These are phyloP conservation scores for Ceratocystis diversiconidia DNA, from an alignment of 2,329 filamentous ascomycete genomes.

Conservation along the genomic window DNA sequence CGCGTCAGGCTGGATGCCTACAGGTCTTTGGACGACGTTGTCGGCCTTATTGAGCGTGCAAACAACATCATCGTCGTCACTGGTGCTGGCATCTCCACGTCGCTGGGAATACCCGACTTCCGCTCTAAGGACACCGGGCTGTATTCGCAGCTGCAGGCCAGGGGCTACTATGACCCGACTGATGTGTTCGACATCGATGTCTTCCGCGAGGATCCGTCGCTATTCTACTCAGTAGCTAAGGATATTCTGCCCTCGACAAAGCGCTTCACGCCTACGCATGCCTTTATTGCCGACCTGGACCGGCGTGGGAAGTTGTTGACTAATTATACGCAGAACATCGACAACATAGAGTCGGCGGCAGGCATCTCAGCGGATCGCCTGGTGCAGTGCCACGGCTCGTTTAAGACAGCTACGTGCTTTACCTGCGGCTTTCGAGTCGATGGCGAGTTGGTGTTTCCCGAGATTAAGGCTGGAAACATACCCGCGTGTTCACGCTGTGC, in stretches of 20 bases:
- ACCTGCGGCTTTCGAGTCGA: conserved; percentile 61
- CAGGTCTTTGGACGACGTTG: conserved; percentile 81
- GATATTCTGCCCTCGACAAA: conserved; percentile 74
- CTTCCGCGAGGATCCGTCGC: conserved; percentile 72
- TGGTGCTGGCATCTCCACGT: conserved; percentile 91
- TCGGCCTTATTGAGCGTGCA: conserved; percentile 55
- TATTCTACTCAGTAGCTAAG: conserved; percentile 84
- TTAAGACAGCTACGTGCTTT: conserved; percentile 80
- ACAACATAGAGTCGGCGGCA: conserved; percentile 81
- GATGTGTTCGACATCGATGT: conserved; percentile 87
- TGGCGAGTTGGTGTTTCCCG: conserved; percentile 64
- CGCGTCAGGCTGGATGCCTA: conserved; percentile 64
- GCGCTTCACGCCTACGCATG: conserved; percentile 79
- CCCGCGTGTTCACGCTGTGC: conserved; percentile 65
- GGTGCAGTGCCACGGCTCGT: conserved; percentile 92
- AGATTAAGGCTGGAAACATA: conserved; percentile 62
- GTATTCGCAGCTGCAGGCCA: conserved; percentile 68
- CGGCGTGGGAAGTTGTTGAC: conserved; percentile 79
- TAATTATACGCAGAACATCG: conserved; percentile 98
- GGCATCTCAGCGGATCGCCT: conserved; percentile 70
- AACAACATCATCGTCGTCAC: conserved; percentile 87
- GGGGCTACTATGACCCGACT: conserved; percentile 71
- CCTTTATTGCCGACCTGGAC: conserved; percentile 82
- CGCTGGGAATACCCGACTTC: conserved; percentile 92
- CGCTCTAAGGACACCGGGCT: conserved; percentile 85